These are phyloP conservation scores for Trametes pubescens DNA, from an alignment of 1,284 basidiomycete species.

Conservation along the genomic window DNA sequence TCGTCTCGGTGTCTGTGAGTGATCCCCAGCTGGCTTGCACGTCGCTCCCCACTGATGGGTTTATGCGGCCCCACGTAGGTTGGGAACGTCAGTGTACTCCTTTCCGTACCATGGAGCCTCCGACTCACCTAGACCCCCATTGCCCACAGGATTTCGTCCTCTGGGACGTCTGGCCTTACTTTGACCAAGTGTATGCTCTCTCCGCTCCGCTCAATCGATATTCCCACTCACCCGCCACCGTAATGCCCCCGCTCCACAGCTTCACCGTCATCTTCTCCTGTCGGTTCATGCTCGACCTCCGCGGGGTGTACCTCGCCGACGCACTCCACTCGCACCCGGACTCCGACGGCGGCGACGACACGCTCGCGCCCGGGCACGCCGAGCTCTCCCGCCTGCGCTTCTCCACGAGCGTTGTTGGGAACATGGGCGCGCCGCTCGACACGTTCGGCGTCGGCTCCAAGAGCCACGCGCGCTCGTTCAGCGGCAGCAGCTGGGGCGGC, in stretches of 20 bases:
- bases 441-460: conserved; percentile 5
- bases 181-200: conserved; percentile 31
- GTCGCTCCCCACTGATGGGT: not conserved
- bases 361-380: not conserved
- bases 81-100: conserved; percentile 15
- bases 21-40: not conserved
- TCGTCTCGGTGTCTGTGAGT: conserved; percentile 29
- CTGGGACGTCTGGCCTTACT: conserved; percentile 34
- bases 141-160: conserved; percentile 27
- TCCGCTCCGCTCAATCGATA: not conserved
- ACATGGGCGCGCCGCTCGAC: conserved; percentile 35
- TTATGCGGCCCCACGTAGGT: conserved; percentile 4
- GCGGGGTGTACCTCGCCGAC: conserved; percentile 32
- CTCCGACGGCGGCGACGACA: not conserved
- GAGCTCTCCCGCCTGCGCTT: conserved; percentile 27
- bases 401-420: conserved; percentile 31
- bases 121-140: not conserved
- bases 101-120: too few species aligned
- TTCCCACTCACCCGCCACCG: not conserved
- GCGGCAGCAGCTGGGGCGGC: not conserved
- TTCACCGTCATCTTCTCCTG: conserved; percentile 35
- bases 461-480: conserved; percentile 3
- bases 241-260: conserved; percentile 14
- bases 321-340: not conserved
- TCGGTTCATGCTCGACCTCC: conserved; percentile 39